A percentile compares a stretch with the other conserved stretches of the same genome.
phyloP scores from a whole-genome alignment of 768 basidiomycete species.

The Termitomyces sp. region DNA sequence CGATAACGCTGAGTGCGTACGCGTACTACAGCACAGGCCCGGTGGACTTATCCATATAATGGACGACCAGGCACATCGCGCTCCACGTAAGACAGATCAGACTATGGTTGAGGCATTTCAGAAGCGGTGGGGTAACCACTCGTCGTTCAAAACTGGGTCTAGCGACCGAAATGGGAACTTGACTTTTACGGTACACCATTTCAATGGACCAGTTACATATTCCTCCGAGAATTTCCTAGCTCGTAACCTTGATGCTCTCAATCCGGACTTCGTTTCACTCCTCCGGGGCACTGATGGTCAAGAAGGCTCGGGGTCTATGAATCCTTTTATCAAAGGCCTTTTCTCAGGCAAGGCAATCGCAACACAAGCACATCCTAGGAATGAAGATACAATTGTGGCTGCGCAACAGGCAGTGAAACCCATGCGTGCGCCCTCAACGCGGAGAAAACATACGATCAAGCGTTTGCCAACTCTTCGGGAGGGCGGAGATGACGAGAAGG shows the following conservation, averaged over 20 bases:
- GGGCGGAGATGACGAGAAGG: constrained; percentile 41
- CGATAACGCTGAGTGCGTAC: constrained; percentile 89
- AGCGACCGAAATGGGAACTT: constrained; percentile 75
- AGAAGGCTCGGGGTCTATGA: constrained; percentile 76
- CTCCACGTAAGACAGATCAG: constrained; percentile 86
- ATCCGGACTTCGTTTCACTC: constrained; percentile 89
- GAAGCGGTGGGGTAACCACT: constrained; percentile 93
- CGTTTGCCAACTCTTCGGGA: constrained; percentile 53
- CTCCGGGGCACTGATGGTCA: constrained; percentile 64
- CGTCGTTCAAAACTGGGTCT: constrained; percentile 80
- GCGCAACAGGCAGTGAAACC: constrained; percentile 93
- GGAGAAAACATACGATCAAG: constrained; percentile 71
- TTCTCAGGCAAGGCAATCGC: constrained; percentile 89
- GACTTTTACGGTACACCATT: constrained; percentile 91
- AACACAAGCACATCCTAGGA: constrained; percentile 85
- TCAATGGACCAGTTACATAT: constrained; percentile 87
- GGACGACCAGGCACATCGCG: constrained; percentile 89
- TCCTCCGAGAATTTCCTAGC: constrained; percentile 88
- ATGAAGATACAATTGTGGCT: constrained; percentile 93
- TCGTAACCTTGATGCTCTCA: constrained; percentile 82
- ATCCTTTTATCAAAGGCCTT: constrained; percentile 87
- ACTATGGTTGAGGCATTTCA: constrained; percentile 93
- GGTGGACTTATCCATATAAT: constrained; percentile 96
- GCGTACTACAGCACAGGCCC: constrained; percentile 78
- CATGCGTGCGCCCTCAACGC: constrained; percentile 87